Evolutionary conservation across 2,329 filamentous ascomycete genomes (phyloP).

Genomic region (Fusarium sp.): DNA sequence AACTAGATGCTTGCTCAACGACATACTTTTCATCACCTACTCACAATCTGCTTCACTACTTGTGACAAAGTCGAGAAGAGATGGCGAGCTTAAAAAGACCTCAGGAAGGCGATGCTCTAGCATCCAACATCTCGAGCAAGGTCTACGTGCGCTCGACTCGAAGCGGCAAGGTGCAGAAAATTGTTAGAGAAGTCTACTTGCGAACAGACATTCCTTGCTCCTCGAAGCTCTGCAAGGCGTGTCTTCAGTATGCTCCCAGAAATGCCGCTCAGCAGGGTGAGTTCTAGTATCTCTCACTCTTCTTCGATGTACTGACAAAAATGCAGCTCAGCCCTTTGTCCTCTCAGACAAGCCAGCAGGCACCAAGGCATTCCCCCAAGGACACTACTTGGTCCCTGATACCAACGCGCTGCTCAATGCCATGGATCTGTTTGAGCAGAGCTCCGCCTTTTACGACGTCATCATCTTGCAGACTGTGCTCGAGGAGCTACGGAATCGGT

Average conservation of each 20-base stretch:
- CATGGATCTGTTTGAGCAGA: slow-evolving; percentile 97
- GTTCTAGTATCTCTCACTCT: slow-evolving; percentile 29
- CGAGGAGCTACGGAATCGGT: slow-evolving; percentile 94
- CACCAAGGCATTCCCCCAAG: slow-evolving; percentile 83
- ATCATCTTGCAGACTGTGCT: slow-evolving; percentile 95
- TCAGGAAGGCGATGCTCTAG: slow-evolving; percentile 63
- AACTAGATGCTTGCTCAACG: slow-evolving; percentile 32
- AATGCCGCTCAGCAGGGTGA: slow-evolving; percentile 83
- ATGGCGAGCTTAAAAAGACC: slow-evolving; percentile 77
- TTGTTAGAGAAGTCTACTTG: slow-evolving; percentile 95
- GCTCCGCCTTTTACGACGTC: slow-evolving; percentile 94
- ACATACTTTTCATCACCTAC: slow-evolving; percentile 36
- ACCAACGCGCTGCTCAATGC: slow-evolving; percentile 95
- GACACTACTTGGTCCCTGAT: slow-evolving; percentile 95
- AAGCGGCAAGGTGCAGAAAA: slow-evolving; percentile 98
- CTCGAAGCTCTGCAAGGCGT: slow-evolving; percentile 85
- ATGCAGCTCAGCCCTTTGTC: slow-evolving; percentile 80
- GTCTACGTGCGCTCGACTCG: slow-evolving; percentile 94
- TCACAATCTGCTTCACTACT: slow-evolving; percentile 12
- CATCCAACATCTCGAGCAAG: slow-evolving; percentile 90
- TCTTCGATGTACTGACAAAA: slow-evolving; percentile 12
- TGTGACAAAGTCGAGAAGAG: slow-evolving; percentile 28
- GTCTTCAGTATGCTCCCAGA: slow-evolving; percentile 78
- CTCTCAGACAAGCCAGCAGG: slow-evolving; percentile 90
- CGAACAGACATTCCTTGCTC: slow-evolving; percentile 98